phyloP scores from a whole-genome alignment of 73 alveolate species.

The Breviolum minutum region DNA sequence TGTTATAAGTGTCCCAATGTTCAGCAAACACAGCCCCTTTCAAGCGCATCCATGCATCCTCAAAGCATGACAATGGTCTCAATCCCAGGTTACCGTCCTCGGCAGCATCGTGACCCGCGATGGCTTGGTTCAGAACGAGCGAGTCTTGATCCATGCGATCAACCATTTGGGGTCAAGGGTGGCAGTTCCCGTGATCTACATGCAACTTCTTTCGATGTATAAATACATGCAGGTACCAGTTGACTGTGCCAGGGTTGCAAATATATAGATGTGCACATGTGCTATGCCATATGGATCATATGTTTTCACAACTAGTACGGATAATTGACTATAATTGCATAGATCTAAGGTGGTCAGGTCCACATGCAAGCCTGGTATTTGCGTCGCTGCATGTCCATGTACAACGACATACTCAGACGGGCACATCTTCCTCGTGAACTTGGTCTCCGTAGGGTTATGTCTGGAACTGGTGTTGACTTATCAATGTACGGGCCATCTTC shows the following conservation, averaged over 20 bases:
- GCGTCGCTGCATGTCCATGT: neutral
- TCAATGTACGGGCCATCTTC: neutral
- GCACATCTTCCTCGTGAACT: neutral
- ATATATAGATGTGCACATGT: neutral
- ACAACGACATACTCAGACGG: neutral
- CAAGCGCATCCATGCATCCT: too few relatives aligned
- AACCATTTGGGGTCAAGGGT: constrained; percentile 32
- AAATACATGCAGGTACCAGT: neutral
- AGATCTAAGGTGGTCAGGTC: too few relatives aligned
- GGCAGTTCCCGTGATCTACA: neutral
- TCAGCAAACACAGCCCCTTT: too few relatives aligned
- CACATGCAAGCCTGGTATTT: neutral
- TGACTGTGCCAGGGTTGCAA: neutral
- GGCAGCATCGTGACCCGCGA: neutral
- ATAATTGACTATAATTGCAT: neutral
- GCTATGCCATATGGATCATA: neutral
- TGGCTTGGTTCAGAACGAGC: neutral
- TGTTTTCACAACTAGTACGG: neutral
- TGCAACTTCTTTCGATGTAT: neutral
- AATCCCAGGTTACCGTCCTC: neutral
- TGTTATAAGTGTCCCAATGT: too few relatives aligned
- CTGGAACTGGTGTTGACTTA: neutral
- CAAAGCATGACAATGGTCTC: too few relatives aligned
- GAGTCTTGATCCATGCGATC: neutral
- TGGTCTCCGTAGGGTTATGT: neutral